phyloP scores from a whole-genome alignment of 345 rosid species.

The Lepidium africanum region DNA sequence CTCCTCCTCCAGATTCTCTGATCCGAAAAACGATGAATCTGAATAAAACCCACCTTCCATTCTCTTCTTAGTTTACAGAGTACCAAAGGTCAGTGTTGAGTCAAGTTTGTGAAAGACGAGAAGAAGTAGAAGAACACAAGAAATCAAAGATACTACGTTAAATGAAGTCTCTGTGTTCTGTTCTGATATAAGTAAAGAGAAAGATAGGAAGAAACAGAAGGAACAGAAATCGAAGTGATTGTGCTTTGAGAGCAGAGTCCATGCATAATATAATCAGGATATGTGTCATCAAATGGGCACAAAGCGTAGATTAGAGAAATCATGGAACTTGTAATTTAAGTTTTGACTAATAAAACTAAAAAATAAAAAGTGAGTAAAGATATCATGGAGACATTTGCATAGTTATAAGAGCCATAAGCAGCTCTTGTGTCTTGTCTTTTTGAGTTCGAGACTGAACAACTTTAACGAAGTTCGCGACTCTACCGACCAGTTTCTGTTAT shows the following conservation, averaged over 20 bases:
- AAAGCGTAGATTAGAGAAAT: slow-evolving; percentile 8
- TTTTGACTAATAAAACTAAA: background rate
- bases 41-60: slow-evolving; percentile 47
- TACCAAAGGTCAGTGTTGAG: background rate
- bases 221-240: slow-evolving; percentile 2
- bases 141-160: too few species aligned
- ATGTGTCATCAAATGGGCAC: slow-evolving; percentile 21
- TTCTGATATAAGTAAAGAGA: slow-evolving; percentile 18
- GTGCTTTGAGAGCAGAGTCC: slow-evolving; percentile 6
- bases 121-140: background rate
- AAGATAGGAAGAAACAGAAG: background rate
- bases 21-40: slow-evolving; percentile 22
- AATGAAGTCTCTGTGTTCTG: slow-evolving; percentile 6
- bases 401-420: slow-evolving; percentile 13
- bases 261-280: background rate
- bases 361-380: background rate
- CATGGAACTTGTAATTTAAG: background rate
- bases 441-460: slow-evolving; percentile 12
- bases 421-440: slow-evolving; percentile 22
- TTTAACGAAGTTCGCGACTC: slow-evolving; percentile 19
- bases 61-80: background rate
- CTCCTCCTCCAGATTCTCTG: slow-evolving; percentile 49
- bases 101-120: background rate
- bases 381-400: slow-evolving; percentile 17
- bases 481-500: slow-evolving; percentile 21